A percentile compares a stretch with the other conserved stretches of the same genome.
Conservation (phyloP, 2,329 filamentous ascomycete genomes). For the Epichloe hybrida region DNA sequence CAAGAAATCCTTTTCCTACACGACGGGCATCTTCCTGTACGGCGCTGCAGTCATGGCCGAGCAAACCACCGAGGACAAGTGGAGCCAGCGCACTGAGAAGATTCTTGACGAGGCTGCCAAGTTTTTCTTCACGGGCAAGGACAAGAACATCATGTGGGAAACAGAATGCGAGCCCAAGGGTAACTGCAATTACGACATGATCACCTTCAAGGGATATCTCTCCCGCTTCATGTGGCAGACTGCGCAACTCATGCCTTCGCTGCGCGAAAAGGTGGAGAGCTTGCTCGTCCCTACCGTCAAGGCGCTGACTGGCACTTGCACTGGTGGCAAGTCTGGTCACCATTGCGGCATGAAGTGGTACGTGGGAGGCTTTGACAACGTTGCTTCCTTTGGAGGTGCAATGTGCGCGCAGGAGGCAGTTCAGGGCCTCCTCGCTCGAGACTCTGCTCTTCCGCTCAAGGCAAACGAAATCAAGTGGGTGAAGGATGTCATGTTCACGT, state of each 20-base stretch:
- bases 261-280: constrained; percentile 31
- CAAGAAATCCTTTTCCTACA: constrained; percentile 49
- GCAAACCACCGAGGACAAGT: constrained; percentile 36
- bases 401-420: constrained; percentile 52
- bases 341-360: constrained; percentile 54
- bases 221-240: constrained; percentile 50
- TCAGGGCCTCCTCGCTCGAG: constrained; percentile 40
- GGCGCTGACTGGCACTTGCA: constrained; percentile 44
- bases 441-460: constrained; percentile 31
- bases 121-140: constrained; percentile 41
- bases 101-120: constrained; percentile 37
- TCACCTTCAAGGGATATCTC: constrained; percentile 55
- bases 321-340: constrained; percentile 36
- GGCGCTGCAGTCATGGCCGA: constrained; percentile 53
- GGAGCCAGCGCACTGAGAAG: constrained; percentile 37
- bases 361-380: constrained; percentile 39
- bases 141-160: constrained; percentile 51
- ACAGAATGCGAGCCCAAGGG: constrained; percentile 46
- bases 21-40: constrained; percentile 50
- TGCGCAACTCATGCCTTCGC: constrained; percentile 41
- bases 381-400: constrained; percentile 45
- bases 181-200: constrained; percentile 49
- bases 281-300: constrained; percentile 37
- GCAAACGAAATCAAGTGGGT: constrained; percentile 30
- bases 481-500: constrained; percentile 9